Evolutionary conservation across 257 asterid genomes (phyloP), one percentile per base, ranked within the genome.

Genomic region (Ophiorrhiza pumila): DNA sequence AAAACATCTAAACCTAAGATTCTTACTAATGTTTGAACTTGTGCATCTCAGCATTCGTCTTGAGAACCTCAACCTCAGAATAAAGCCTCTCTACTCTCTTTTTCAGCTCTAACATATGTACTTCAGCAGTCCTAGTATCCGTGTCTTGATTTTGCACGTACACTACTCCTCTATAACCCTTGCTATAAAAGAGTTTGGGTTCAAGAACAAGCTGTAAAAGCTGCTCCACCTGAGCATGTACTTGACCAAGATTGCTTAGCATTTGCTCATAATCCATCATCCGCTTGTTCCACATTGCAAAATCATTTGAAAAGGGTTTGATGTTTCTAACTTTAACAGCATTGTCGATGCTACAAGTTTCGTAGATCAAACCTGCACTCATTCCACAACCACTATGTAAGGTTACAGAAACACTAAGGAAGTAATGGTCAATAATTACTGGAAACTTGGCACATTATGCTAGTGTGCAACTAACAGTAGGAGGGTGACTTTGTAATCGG

Each of bases 341-440:
- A 71, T 47, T 45, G 17, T 69, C 72, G n/a, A 77, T 29, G 53
- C 71, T 47, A 7, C 29, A 42, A 34, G 63, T 77, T 73, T 52
- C 58, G 2, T 62, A 32, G 58, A 63, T 25, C 14, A 81, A 69
- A 77, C 73, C 85, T 81, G 75, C 71, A 78, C 35, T 41, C 39
- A 74, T 43, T 76, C 46, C 68, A 58, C 6, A 56, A 47, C 34
- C 3, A 17, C 23, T 50, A 50, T 31, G 0, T 29, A 56, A 15
- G 43, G 53, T 58, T 14, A 31, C 17, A 10, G 20, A n/a, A 45
- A 39, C 46, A 43, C 62, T 15, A 34, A 0, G 63, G 55, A 73
- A 67, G 58, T 64, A 14, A n/a, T 3, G 4, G 13, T 41, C 56
- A 39, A 20, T 15, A 34, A 43, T 41, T 65, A 45, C 15, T 1